Base-by-base conservation (phyloP, 208 protist genomes). In the Leishmania turanica region DNA sequence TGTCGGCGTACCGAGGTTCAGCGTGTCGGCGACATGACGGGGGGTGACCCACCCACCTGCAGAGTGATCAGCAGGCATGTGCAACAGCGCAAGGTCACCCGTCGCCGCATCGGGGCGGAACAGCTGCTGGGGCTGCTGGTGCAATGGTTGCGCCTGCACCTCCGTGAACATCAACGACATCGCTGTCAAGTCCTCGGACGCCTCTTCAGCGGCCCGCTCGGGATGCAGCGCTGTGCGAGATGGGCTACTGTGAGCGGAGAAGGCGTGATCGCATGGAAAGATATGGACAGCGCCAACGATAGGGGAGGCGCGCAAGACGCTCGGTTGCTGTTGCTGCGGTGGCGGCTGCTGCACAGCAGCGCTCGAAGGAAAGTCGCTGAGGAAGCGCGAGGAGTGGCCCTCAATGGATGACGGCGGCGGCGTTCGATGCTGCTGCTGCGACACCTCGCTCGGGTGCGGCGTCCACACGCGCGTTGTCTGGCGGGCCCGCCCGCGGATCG, bases 391-490 rank as follows among this genome's bases (percentile, higher is more conserved):
- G 37, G 69, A 73, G 27, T 51, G 45, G 27, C 45, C 34, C 3
- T 73, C 69, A 1, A 17, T 37, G 40, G 27, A 73, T 6, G 76
- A 77, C 8, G 70, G 47, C 19, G 19, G 49, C 9, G 31, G 68
- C 31, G 17, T 51, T 1, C 74, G 7, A 17, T 72, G 70, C 1
- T 42, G 49, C 72, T 40, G 47, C 70, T 76, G 81, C 58, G 81
- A 80, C 24, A 54, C 51, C 8, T 84, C 81, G 45, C 76, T 77
- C 15, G 70, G 21, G 40, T 80, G 75, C 37, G 81, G 76, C 11
- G 69, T 81, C 81, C 81, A 84, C 3, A 80, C 81, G 27, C 81
- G 81, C 60, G 81, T 84, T 21, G 81, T 81, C 70, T 84, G 76
- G 5, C 37, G 51, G 8, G 76, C 81, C 13, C 75, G 76, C 1